Percentiles rank a stretch among this genome's conserved stretches.
Evolutionary conservation across 2,329 filamentous ascomycete species (phyloP).

Genomic region (Pseudocercospora cruenta): DNA sequence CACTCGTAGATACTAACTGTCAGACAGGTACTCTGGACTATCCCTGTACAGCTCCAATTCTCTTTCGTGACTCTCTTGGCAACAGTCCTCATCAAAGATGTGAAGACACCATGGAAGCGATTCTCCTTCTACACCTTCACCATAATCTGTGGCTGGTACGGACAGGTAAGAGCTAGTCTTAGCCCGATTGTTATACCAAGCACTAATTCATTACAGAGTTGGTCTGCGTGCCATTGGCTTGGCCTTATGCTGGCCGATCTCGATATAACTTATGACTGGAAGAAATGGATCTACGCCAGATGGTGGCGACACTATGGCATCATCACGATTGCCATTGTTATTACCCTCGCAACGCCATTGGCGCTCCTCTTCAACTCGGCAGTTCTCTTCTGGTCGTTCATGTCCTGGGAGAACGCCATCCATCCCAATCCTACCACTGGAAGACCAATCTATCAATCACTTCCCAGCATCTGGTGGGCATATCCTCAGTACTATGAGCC

Average conservation of each 20-base stretch:
- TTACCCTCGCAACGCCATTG: conserved; percentile 42
- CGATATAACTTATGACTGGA: conserved; percentile 52
- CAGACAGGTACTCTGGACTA: conserved; percentile 47
- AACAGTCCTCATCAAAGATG: conserved; percentile 49
- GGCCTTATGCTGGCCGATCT: conserved; percentile 52
- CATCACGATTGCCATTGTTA: conserved; percentile 40
- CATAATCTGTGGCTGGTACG: conserved; percentile 53
- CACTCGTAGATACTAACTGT: neutral
- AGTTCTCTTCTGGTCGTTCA: conserved; percentile 44
- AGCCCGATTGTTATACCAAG: neutral
- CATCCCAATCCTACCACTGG: conserved; percentile 49
- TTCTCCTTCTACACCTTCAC: conserved; percentile 50
- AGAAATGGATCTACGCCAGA: conserved; percentile 42
- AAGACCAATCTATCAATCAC: conserved; percentile 47
- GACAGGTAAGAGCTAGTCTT: conserved; percentile 15
- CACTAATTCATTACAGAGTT: conserved; percentile 37
- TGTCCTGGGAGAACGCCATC: conserved; percentile 46
- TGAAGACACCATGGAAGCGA: conserved; percentile 53
- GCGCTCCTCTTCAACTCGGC: conserved; percentile 44
- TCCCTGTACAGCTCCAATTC: conserved; percentile 54
- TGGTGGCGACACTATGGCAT: conserved; percentile 44
- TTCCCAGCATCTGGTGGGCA: conserved; percentile 49
- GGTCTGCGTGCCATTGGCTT: conserved; percentile 52
- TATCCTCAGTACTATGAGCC: conserved; percentile 53
- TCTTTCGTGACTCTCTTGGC: conserved; percentile 51